Evolutionary conservation across 148 eudicot genomes (phyloP).

Genomic region (Chenopodium berlandieri): DNA sequence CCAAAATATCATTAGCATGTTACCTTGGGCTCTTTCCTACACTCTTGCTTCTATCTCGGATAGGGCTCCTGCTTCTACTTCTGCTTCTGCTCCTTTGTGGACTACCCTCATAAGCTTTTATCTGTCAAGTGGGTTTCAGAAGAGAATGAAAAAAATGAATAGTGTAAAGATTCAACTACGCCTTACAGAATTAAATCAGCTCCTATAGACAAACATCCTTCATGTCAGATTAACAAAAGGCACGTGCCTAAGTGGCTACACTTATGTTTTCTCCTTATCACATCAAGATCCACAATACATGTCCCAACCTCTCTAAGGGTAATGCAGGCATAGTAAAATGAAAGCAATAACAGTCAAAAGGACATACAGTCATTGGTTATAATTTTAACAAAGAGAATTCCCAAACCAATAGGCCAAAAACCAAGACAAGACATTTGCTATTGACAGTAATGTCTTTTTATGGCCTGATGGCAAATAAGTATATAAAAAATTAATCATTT

Average conservation of each 20-base stretch:
- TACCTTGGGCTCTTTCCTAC: conserved; percentile 27
- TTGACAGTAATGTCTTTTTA: background rate
- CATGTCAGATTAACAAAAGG: too few species aligned
- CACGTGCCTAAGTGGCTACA: too few species aligned
- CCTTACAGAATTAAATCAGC: background rate
- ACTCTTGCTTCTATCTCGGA: conserved; percentile 30
- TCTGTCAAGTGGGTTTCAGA: conserved; percentile 12
- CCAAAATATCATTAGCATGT: background rate
- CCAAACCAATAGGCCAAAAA: background rate
- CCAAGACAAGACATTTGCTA: background rate
- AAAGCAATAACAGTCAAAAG: background rate
- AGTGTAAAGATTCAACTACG: background rate
- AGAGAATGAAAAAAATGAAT: background rate
- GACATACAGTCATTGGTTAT: background rate
- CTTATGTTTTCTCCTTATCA: background rate
- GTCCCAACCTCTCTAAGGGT: background rate
- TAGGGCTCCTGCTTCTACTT: conserved; percentile 30
- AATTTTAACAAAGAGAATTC: background rate
- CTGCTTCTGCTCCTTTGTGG: conserved; percentile 24
- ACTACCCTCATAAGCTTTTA: conserved; percentile 32
- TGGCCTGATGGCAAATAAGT: background rate
- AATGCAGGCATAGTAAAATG: background rate
- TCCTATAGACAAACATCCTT: background rate
- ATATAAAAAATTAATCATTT: background rate
- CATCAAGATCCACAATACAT: background rate